Evolutionary conservation across 129 eudicot species (phyloP).

Genomic region (Escallonia rubra): DNA sequence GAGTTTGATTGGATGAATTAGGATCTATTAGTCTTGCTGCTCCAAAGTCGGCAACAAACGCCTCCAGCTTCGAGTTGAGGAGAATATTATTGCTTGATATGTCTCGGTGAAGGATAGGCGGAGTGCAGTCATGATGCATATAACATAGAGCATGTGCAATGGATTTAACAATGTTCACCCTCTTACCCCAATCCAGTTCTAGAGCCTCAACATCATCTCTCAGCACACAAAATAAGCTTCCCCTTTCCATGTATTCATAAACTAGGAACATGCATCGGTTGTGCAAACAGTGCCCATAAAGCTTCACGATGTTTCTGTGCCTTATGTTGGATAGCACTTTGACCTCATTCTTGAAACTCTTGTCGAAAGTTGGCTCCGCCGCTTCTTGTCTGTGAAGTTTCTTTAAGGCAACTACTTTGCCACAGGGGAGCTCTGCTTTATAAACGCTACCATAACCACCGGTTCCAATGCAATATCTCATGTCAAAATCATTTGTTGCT

Average conservation of each 20-base stretch:
- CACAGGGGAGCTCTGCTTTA: too few species aligned
- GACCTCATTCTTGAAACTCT: background rate
- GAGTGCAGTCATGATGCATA: constrained; percentile 11
- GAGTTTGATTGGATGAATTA: constrained; percentile 7
- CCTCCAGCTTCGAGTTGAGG: constrained; percentile 10
- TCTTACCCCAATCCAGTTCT: background rate
- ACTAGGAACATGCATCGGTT: constrained; percentile 3
- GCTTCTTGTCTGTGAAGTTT: background rate
- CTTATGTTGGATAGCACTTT: background rate
- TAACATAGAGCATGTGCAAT: constrained; percentile 9
- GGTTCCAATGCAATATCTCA: too few species aligned
- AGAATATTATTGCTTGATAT: constrained; percentile 14
- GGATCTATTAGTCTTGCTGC: constrained; percentile 9
- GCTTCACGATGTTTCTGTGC: background rate
- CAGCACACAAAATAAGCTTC: background rate
- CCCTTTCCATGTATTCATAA: constrained; percentile 8
- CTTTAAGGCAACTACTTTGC: too few species aligned
- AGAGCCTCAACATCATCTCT: background rate
- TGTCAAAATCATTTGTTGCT: background rate
- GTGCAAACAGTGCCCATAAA: background rate
- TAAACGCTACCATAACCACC: too few species aligned
- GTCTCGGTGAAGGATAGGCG: background rate
- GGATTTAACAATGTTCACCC: constrained; percentile 3
- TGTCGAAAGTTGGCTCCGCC: background rate
- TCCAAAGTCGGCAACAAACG: constrained; percentile 20